Conservation (phyloP, 2,329 filamentous ascomycete genomes). For the Fusarium paranaense region DNA sequence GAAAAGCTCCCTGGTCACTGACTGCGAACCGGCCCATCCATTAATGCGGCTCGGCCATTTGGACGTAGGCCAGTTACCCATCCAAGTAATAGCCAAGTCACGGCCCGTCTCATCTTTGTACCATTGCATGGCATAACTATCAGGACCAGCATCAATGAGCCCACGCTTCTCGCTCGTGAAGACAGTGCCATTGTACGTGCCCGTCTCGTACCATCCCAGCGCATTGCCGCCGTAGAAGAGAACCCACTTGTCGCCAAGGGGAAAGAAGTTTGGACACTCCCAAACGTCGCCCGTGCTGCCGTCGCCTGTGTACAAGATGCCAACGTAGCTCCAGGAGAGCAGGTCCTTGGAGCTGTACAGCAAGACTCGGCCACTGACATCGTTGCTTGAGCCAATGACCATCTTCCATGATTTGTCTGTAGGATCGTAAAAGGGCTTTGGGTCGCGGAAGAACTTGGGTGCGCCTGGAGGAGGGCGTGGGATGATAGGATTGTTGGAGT, state of each 20-base stretch:
- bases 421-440: conserved; percentile 40
- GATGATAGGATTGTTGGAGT: conserved; percentile 31
- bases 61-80: conserved; percentile 41
- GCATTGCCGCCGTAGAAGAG: conserved; percentile 42
- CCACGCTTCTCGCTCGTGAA: conserved; percentile 43
- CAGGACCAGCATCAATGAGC: conserved; percentile 41
- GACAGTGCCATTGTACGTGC: conserved; percentile 36
- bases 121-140: conserved; percentile 48
- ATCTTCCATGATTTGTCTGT: conserved; percentile 41
- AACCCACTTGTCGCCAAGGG: conserved; percentile 44
- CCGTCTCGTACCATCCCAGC: conserved; percentile 39
- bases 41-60: conserved; percentile 46
- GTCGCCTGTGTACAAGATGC: conserved; percentile 41
- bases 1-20: conserved; percentile 46
- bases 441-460: conserved; percentile 39
- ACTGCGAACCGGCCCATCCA: conserved; percentile 46
- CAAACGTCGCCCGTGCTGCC: conserved; percentile 39
- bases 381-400: conserved; percentile 36
- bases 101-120: conserved; percentile 46
- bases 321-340: conserved; percentile 38
- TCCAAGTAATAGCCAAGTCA: conserved; percentile 43
- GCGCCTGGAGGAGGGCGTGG: conserved; percentile 27
- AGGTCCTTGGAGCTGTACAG: conserved; percentile 33
- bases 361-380: conserved; percentile 31
- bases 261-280: conserved; percentile 46